Conservation (phyloP, 2,329 filamentous ascomycete genomes). For the Pseudocercospora fuligena region DNA sequence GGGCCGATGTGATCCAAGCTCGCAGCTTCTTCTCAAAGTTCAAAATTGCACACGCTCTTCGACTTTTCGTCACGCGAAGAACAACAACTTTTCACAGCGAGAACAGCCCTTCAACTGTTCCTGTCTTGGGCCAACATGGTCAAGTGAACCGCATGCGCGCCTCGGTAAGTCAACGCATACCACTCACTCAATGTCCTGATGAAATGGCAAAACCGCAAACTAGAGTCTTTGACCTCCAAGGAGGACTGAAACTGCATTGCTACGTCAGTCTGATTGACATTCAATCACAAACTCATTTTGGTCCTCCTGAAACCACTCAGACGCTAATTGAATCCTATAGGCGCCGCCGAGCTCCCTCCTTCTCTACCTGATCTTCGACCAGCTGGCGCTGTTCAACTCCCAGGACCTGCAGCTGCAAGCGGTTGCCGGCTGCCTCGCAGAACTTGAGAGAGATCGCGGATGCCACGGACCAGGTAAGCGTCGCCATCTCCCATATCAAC, state of each 20-base stretch:
- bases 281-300: background rate
- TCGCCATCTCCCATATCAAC: background rate
- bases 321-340: background rate
- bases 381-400: conserved; percentile 11
- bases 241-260: conserved; percentile 37
- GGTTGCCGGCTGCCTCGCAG: background rate
- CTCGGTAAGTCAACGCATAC: conserved; percentile 20
- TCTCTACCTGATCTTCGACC: background rate
- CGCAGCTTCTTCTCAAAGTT: background rate
- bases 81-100: background rate
- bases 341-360: background rate
- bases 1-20: conserved; percentile 2
- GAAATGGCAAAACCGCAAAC: conserved; percentile 37
- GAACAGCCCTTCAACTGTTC: background rate
- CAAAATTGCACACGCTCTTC: conserved; percentile 7
- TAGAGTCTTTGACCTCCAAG: conserved; percentile 36
- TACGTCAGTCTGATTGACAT: conserved; percentile 35
- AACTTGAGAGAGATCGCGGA: background rate
- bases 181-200: conserved; percentile 23
- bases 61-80: background rate
- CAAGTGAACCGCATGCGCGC: background rate
- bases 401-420: conserved; percentile 12
- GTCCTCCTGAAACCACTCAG: background rate
- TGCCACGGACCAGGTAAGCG: conserved; percentile 1
- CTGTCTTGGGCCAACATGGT: background rate